Base-by-base conservation (phyloP, 2,329 filamentous ascomycete species). In the Sporothrix brasiliensis region DNA sequence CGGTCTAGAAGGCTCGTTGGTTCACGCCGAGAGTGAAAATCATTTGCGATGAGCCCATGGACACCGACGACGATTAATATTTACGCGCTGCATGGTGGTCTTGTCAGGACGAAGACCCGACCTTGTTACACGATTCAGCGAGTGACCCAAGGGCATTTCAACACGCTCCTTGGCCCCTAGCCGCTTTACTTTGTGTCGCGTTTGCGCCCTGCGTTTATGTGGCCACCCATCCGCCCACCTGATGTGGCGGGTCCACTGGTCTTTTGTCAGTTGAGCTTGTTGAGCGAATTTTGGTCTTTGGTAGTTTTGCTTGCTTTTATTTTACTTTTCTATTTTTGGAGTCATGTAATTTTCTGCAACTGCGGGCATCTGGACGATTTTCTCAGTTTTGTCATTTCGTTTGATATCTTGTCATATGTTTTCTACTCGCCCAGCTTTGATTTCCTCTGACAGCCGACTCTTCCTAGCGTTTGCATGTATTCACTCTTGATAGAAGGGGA, bases 1-100 rank as follows among this genome's bases (percentile, higher is more conserved):
- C n/a, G 34, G 65, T 24, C 50, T 67, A 67, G 63, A 67, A 53
- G 47, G 16, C 63, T 53, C 49, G 49, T 16, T 65, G 61, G 61
- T 65, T 50, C 61, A 27, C 58, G n/a, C 39, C 58, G 21, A 44
- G 39, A 24, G 13, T 19, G 11, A n/a, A 13, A 13, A 44, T 47
- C 6, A 2, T 27, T 6, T 19, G 16, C 16, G 54, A 58, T 19
- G 54, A 21, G 2, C 30, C 30, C 9, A 10, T 41, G 34, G 30
- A 58, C 54, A 50, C 9, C 19, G 49, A 50, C 16, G 19, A 50
- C 16, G 19, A n/a, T 19, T n/a, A 3, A n/a, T 34, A 49, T 49
- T 49, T 49, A 49, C 44, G 13, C 14, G 14, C 14, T 6, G 13
- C 5, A 4, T 16, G 44, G 16, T 6, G 13, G 5, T 14, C 44